Evolutionary conservation across 495 filamentous ascomycete species (phyloP), one percentile per base, ranked within the genome.

Genomic region (Penicillium ochrochloron): DNA sequence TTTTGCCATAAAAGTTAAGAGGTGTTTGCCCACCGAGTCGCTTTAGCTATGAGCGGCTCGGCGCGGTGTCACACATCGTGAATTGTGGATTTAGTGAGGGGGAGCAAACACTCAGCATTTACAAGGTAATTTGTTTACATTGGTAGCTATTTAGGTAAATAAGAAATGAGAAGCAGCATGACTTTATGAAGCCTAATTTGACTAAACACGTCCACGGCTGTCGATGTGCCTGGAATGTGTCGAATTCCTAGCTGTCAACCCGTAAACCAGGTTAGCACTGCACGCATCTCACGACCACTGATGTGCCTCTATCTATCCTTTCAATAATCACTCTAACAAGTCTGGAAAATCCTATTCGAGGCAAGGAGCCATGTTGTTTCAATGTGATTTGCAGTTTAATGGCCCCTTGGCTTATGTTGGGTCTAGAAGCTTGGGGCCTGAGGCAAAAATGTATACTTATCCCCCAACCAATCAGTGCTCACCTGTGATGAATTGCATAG

Each of bases 181-280:
- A 25, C 44, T 12, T 23, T 2, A 12, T 25, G 5, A 12, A 14
- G 44, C 19, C 8, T 23, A 48, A 4, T 23, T 25, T 48, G 9
- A 21, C 41, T 21, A 48, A 19, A 21, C 21, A 12, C 25, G 48
- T 52, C 25, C 14, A 52, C 23, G 6, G 37, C 37, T 29, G 56
- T 42, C 56, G 44, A n/a, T 25, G 56, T 35, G 55, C 8, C 37
- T 58, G 55, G 23, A 44, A 27, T 58, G 37, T 44, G 55, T 29
- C 23, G 23, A 17, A 8, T 51, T 17, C 23, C 25, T 12, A 17
- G 37, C 37, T 29, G 23, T 27, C 23, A 29, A 29, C 23, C 25
- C 11, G 23, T 6, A 6, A 29, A 15, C 19, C 25, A 5, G 14
- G 19, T 15, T 51, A 4, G 25, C 48, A 17, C 25, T 11, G 11